Evolutionary conservation across 495 filamentous ascomycete genomes (phyloP).

Genomic region (Lasiosphaeria ovina): DNA sequence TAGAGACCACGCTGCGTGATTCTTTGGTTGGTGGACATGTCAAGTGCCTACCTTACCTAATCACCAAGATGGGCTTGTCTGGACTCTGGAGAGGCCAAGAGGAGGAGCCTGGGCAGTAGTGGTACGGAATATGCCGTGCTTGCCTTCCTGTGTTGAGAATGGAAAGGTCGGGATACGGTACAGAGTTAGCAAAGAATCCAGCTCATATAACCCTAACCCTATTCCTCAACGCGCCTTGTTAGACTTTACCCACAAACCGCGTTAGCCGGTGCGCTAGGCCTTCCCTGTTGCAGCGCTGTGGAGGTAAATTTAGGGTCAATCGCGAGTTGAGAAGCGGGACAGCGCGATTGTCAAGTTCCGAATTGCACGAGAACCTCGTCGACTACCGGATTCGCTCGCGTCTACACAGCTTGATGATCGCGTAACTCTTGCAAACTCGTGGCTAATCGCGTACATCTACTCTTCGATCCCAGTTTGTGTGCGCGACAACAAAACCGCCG

Average conservation of each 20-base stretch:
- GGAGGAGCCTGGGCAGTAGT: too few relatives aligned
- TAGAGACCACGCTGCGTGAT: too few relatives aligned
- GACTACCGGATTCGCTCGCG: slow-evolving; percentile 19
- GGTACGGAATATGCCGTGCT: too few relatives aligned
- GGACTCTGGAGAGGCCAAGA: too few relatives aligned
- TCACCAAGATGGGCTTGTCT: too few relatives aligned
- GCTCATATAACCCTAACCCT: slow-evolving; percentile 1
- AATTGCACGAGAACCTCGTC: background rate
- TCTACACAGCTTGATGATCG: slow-evolving; percentile 14
- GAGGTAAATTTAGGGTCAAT: slow-evolving; percentile 21
- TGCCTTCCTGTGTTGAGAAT: background rate
- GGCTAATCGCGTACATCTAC: slow-evolving; percentile 17
- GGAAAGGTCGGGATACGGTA: too few relatives aligned
- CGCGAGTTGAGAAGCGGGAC: slow-evolving; percentile 8
- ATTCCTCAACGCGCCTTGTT: background rate
- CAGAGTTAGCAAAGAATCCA: too few relatives aligned
- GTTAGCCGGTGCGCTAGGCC: background rate
- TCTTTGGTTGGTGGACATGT: too few relatives aligned
- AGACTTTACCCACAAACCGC: background rate
- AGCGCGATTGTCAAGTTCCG: slow-evolving; percentile 7
- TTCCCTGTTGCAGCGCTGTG: background rate
- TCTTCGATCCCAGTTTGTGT: background rate
- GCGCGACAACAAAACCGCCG: slow-evolving; percentile 10
- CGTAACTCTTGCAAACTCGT: slow-evolving; percentile 1
- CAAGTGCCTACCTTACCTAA: too few relatives aligned